Evolutionary conservation across 768 basidiomycete species (phyloP).

Genomic region (Kwoniella heveanensis): DNA sequence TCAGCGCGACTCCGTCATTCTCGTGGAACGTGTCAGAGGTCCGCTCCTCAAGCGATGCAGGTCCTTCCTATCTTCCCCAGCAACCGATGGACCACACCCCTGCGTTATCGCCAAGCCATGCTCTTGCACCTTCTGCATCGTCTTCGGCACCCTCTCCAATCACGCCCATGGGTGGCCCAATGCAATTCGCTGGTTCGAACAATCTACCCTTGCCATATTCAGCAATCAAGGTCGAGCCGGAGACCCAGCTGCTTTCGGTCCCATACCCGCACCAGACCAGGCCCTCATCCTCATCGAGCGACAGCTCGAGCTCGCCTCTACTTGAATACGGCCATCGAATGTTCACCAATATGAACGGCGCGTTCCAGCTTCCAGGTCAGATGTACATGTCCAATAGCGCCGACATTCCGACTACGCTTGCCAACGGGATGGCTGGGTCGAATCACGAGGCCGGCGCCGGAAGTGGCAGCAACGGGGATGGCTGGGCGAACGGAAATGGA

Average conservation of each 20-base stretch:
- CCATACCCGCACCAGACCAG: background rate
- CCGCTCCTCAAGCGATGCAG: background rate
- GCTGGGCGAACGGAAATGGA: constrained; percentile 15
- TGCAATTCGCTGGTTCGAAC: background rate
- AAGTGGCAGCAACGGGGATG: constrained; percentile 2
- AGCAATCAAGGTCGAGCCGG: constrained; percentile 19
- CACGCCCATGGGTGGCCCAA: constrained; percentile 9
- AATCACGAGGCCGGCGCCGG: constrained; percentile 13
- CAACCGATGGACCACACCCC: constrained; percentile 7
- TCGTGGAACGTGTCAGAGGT: constrained; percentile 18
- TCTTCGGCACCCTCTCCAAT: constrained; percentile 10
- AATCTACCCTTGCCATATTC: constrained; percentile 1
- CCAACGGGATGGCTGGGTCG: constrained; percentile 11
- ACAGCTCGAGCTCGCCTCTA: constrained; percentile 9
- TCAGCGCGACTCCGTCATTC: constrained; percentile 7
- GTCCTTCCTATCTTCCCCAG: background rate
- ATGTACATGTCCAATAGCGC: constrained; percentile 23
- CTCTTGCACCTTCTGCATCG: background rate
- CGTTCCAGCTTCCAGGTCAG: constrained; percentile 6
- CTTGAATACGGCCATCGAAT: constrained; percentile 12
- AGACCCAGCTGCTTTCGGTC: constrained; percentile 8
- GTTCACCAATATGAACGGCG: constrained; percentile 27
- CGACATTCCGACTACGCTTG: constrained; percentile 10
- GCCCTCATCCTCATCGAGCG: background rate
- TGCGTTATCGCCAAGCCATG: background rate